A percentile compares a stretch with the other conserved stretches of the same genome.
Conservation (phyloP, 108 stramenopile genomes). For the Pseudonitzschia pungens region DNA sequence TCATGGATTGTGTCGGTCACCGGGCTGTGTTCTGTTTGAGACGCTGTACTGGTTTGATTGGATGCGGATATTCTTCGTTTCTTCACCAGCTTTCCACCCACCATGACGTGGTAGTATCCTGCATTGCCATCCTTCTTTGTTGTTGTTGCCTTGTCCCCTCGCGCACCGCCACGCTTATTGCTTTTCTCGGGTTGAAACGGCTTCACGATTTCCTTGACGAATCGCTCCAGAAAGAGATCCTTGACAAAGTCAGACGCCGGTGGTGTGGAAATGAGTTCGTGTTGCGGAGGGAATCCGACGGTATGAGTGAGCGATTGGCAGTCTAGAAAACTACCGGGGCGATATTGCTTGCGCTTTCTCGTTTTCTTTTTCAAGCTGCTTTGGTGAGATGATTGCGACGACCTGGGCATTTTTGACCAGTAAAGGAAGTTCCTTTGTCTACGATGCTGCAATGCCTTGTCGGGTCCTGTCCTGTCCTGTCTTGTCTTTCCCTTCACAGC, state of each 20-base stretch:
- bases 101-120: constrained; percentile 20
- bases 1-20: neutral
- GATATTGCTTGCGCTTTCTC: constrained; percentile 22
- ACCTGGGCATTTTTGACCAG: neutral
- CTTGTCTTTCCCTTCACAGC: too few relatives aligned
- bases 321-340: constrained; percentile 27
- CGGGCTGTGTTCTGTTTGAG: neutral
- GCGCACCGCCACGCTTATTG: neutral
- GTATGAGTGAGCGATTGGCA: constrained; percentile 22
- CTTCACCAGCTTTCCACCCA: constrained; percentile 20
- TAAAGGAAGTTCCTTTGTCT: neutral
- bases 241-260: constrained; percentile 46
- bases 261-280: constrained; percentile 30
- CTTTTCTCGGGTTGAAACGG: constrained; percentile 21
- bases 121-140: neutral
- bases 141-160: neutral
- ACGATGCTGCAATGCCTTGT: neutral
- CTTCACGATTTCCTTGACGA: constrained; percentile 64
- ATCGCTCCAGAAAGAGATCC: constrained; percentile 62
- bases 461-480: too few relatives aligned
- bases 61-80: neutral
- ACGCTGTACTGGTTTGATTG: constrained; percentile 2
- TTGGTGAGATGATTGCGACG: neutral
- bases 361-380: neutral
- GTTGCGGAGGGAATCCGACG: constrained; percentile 15